Evolutionary conservation across 2,329 filamentous ascomycete species (phyloP).

Genomic region (Apiospora sp.): DNA sequence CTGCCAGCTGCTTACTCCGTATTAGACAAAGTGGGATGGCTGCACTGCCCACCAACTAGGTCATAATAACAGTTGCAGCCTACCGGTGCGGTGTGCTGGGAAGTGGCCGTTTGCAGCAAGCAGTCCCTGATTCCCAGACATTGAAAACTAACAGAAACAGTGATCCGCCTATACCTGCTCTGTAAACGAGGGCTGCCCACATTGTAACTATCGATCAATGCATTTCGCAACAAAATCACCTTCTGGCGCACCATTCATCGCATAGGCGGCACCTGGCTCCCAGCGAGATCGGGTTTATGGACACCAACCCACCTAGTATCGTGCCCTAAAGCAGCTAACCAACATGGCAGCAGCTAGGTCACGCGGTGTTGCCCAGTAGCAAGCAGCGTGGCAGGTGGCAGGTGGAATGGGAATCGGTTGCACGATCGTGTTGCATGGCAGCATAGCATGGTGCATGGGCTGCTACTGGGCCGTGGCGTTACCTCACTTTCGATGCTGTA

Average conservation of each 20-base stretch:
- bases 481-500: background rate
- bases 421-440: background rate
- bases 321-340: background rate
- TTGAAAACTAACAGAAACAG: background rate
- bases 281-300: background rate
- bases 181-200: no score
- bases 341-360: background rate
- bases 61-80: background rate
- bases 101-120: background rate
- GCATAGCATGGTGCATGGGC: no score
- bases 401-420: background rate
- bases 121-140: background rate
- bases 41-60: background rate
- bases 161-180: background rate
- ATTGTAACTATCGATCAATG: no score
- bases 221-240: no score
- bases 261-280: background rate
- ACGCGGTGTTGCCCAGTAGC: background rate
- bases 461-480: background rate
- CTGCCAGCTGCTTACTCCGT: background rate
- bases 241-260: background rate
- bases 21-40: background rate
- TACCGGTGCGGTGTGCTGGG: slow-evolving; percentile 1
- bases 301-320: background rate
- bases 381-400: background rate